phyloP scores from a whole-genome alignment of 2,329 filamentous ascomycete species.

The Penicillium concentricum region DNA sequence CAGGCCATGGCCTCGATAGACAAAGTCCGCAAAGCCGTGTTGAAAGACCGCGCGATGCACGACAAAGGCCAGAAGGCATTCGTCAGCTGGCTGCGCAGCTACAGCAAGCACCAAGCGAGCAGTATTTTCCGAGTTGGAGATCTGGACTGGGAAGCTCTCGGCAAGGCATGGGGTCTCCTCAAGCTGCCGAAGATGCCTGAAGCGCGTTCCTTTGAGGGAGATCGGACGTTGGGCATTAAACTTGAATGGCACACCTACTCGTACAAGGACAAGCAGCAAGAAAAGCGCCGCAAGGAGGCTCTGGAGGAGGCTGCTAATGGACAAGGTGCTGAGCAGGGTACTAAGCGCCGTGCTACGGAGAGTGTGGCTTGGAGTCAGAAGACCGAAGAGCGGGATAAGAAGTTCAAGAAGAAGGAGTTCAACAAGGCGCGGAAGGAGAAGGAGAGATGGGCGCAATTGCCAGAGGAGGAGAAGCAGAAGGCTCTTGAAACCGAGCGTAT shows the following conservation, averaged over 20 bases:
- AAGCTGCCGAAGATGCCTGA: conserved; percentile 94
- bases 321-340: conserved; percentile 37
- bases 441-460: conserved; percentile 63
- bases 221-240: conserved; percentile 58
- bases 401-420: conserved; percentile 63
- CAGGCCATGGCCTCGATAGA: conserved; percentile 60
- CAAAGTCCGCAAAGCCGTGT: conserved; percentile 59
- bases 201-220: conserved; percentile 69
- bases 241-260: conserved; percentile 64
- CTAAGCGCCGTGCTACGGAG: conserved; percentile 57
- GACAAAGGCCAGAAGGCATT: conserved; percentile 91
- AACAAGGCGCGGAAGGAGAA: conserved; percentile 64
- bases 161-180: conserved; percentile 79
- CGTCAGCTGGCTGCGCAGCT: conserved; percentile 88
- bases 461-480: conserved; percentile 65
- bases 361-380: conserved; percentile 72
- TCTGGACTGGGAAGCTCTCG: conserved; percentile 81
- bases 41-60: conserved; percentile 65
- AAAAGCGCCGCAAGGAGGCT: conserved; percentile 62
- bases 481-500: conserved; percentile 63
- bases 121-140: conserved; percentile 85
- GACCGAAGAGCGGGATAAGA: conserved; percentile 63
- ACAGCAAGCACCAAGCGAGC: conserved; percentile 83
- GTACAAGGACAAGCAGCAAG: conserved; percentile 71
- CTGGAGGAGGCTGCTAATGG: conserved; percentile 50